Conservation (phyloP, 805 yeast genomes). For the Pichia nakasei region DNA sequence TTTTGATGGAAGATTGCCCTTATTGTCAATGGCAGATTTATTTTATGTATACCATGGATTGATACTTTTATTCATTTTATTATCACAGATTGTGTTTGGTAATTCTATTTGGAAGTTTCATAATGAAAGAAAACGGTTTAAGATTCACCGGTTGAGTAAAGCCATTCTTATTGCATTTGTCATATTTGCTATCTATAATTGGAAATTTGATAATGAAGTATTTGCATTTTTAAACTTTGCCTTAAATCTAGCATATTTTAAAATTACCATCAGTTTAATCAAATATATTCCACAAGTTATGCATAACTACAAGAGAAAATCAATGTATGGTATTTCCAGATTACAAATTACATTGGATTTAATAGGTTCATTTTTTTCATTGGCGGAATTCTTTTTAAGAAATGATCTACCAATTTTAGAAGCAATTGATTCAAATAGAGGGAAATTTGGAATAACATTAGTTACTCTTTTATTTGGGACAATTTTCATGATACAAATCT, state of each 20-base stretch:
- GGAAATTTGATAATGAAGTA: slow-evolving; percentile 3
- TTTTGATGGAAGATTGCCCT: slow-evolving; percentile 31
- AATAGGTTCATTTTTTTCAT: slow-evolving; percentile 33
- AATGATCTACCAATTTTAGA: slow-evolving; percentile 19
- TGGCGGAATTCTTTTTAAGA: slow-evolving; percentile 32
- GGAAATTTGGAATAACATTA: slow-evolving; percentile 34
- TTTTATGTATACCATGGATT: slow-evolving; percentile 42
- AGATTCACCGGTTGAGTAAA: slow-evolving; percentile 16
- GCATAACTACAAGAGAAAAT: slow-evolving; percentile 32
- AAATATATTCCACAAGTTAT: slow-evolving; percentile 45
- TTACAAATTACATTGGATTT: slow-evolving; percentile 33
- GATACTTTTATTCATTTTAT: slow-evolving; percentile 29
- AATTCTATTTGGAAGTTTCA: slow-evolving; percentile 27
- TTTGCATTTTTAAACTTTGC: slow-evolving; percentile 31
- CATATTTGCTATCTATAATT: slow-evolving; percentile 11
- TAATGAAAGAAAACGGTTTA: slow-evolving; percentile 22
- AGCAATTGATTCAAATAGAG: slow-evolving; percentile 32
- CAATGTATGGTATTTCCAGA: slow-evolving; percentile 39
- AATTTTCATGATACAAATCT: slow-evolving; percentile 22
- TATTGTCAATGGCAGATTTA: slow-evolving; percentile 36
- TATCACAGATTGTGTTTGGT: slow-evolving; percentile 32
- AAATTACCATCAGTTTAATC: slow-evolving; percentile 34
- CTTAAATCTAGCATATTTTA: slow-evolving; percentile 34
- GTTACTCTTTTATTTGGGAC: slow-evolving; percentile 28
- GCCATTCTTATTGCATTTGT: slow-evolving; percentile 8